Conservation (phyloP, 1,284 basidiomycete genomes). For the Sporisorium iseilematis-ciliati region DNA sequence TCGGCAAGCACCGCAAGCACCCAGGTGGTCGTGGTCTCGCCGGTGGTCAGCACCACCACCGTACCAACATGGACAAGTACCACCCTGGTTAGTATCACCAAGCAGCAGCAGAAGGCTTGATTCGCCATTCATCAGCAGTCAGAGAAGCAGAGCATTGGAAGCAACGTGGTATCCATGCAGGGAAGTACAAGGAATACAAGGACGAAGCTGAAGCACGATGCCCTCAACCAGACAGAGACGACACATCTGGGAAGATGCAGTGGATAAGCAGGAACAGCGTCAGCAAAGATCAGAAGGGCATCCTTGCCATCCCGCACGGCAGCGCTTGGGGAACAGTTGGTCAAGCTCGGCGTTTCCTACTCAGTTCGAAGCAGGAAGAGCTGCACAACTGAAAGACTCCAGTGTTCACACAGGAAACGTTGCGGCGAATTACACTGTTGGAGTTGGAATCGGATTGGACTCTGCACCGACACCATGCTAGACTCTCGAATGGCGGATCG, state of each 20-base stretch:
- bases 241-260: too few relatives aligned
- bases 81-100: conserved; percentile 65
- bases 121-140: background rate
- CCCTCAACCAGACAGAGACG: too few relatives aligned
- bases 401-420: too few relatives aligned
- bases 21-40: conserved; percentile 99
- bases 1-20: conserved; percentile 99
- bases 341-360: too few relatives aligned
- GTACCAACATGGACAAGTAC: conserved; percentile 73
- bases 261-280: too few relatives aligned
- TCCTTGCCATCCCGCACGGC: too few relatives aligned
- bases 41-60: conserved; percentile 99
- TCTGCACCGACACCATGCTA: background rate
- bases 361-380: too few relatives aligned
- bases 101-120: background rate
- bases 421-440: too few relatives aligned
- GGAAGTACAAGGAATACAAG: background rate
- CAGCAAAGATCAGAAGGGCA: too few relatives aligned
- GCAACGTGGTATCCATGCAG: background rate
- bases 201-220: background rate
- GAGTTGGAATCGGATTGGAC: background rate
- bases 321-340: too few relatives aligned
- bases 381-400: too few relatives aligned
- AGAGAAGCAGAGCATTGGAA: background rate
- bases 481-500: background rate